Evolutionary conservation across 495 filamentous ascomycete species (phyloP), one percentile per base, ranked within the genome.

Genomic region (Saxispiralis lemnorum): DNA sequence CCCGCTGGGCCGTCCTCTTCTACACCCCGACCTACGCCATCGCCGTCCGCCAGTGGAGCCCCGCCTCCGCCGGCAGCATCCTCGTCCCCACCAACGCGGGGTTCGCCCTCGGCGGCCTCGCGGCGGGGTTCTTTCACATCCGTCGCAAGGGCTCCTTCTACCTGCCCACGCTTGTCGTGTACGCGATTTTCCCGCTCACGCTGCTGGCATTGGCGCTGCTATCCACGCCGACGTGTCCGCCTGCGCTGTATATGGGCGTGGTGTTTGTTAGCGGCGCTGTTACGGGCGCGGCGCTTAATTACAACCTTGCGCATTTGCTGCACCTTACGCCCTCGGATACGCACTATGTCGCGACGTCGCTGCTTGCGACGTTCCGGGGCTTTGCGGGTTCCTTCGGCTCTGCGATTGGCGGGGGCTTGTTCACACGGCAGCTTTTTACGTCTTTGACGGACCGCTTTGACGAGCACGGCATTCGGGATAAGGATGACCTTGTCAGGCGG

Each of bases 351-450:
- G 75, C 76, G 15, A 81, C 72, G 1, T 71, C 78, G 1, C 57
- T 88, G 19, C 48, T 86, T 0, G 69, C 77, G 6, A 86, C 79
- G 4, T 82, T 82, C 51, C 64, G 81, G 0, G 79, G 79, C 7
- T 79, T 84, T 45, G 79, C 80, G 1, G 81, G 78, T 2, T 75
- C 69, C 44, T 86, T 85, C 48, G 81, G 82, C 1, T 77, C 76
- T 12, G 75, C 80, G 0, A 78, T 83, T 15, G 82, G 81, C 6
- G 81, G 82, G 1, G 81, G 82, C 0, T 64, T 83, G 24, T 88
- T 86, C 54, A 61, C 66, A 9, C 68, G 82, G 2, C 62, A 71
- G 6, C 54, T 86, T 34, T 66, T 70, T n/a, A 52, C 39, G 1
- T 56, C 63, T 1, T 59, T 88, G 0, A 65, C 69, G 30, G 53